Evolutionary conservation across 495 filamentous ascomycete genomes (phyloP).

Genomic region (Wilcoxina mikolae): DNA sequence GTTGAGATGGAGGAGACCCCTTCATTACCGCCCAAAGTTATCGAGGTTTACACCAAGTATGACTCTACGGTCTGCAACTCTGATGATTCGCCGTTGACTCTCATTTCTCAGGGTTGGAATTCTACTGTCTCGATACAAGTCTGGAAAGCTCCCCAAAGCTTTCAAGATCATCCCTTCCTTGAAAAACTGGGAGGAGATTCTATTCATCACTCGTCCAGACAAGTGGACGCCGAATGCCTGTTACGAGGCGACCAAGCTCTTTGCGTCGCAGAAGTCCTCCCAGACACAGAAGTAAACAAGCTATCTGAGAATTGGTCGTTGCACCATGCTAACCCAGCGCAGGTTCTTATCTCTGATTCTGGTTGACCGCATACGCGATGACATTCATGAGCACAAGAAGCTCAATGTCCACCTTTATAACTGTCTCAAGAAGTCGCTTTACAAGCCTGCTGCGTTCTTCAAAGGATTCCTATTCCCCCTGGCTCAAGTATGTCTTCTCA

Average conservation of each 20-base stretch:
- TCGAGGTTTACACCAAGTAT: constrained; percentile 87
- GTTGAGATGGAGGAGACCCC: constrained; percentile 57
- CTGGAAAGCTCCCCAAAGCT: constrained; percentile 85
- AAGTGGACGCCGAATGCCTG: constrained; percentile 77
- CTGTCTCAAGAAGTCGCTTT: constrained; percentile 77
- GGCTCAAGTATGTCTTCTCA: constrained; percentile 31
- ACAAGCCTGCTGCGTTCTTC: constrained; percentile 94
- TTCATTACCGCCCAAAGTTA: constrained; percentile 73
- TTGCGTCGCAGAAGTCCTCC: constrained; percentile 62
- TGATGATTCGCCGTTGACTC: constrained; percentile 12
- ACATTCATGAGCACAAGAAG: constrained; percentile 75
- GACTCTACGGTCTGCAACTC: not conserved
- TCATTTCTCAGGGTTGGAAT: constrained; percentile 65
- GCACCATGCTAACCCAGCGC: not conserved
- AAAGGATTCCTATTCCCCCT: constrained; percentile 91
- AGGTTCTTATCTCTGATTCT: constrained; percentile 65
- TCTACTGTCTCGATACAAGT: constrained; percentile 83
- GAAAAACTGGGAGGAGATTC: constrained; percentile 76
- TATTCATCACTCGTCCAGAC: constrained; percentile 65
- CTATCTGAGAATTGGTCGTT: not conserved
- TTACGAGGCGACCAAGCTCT: constrained; percentile 76
- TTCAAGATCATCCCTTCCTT: constrained; percentile 93
- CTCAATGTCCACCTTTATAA: constrained; percentile 92
- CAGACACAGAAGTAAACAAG: constrained; percentile 45
- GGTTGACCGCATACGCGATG: constrained; percentile 74